Evolutionary conservation across 2,329 filamentous ascomycete species (phyloP).

Genomic region (Mycosphaerella sp.): DNA sequence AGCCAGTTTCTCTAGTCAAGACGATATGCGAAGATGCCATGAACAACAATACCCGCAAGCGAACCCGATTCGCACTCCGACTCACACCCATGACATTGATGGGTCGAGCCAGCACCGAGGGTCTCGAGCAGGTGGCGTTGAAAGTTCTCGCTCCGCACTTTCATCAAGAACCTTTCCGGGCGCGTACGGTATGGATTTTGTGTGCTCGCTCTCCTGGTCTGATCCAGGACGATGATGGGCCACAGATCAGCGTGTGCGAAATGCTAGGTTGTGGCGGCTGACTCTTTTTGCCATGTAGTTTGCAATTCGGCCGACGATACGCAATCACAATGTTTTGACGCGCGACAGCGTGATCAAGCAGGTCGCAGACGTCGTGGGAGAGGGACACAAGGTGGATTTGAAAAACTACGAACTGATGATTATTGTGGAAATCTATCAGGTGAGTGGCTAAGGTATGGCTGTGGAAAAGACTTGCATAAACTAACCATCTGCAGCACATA

Average conservation of each 20-base stretch:
- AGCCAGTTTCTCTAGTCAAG: conserved; percentile 55
- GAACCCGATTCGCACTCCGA: conserved; percentile 53
- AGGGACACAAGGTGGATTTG: conserved; percentile 70
- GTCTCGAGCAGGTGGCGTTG: conserved; percentile 58
- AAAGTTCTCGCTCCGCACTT: conserved; percentile 61
- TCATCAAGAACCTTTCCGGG: conserved; percentile 43
- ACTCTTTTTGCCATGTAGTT: conserved; percentile 49
- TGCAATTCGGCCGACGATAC: conserved; percentile 72
- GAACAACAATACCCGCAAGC: conserved; percentile 44
- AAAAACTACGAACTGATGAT: conserved; percentile 70
- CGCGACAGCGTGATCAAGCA: conserved; percentile 64
- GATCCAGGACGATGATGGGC: neutral
- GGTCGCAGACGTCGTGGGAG: conserved; percentile 59
- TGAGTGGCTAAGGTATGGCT: conserved; percentile 36
- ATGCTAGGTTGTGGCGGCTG: neutral
- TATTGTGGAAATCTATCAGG: conserved; percentile 73
- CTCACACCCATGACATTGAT: conserved; percentile 54
- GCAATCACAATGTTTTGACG: conserved; percentile 64
- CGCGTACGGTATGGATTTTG: conserved; percentile 45
- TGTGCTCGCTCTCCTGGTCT: neutral
- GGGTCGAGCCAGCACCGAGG: conserved; percentile 62
- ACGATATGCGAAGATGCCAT: conserved; percentile 52
- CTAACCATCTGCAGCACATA: conserved; percentile 49
- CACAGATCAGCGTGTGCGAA: neutral
- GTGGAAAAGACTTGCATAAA: conserved; percentile 12